Conservation (phyloP, 2,329 filamentous ascomycete genomes). For the Ascosphaera apis region DNA sequence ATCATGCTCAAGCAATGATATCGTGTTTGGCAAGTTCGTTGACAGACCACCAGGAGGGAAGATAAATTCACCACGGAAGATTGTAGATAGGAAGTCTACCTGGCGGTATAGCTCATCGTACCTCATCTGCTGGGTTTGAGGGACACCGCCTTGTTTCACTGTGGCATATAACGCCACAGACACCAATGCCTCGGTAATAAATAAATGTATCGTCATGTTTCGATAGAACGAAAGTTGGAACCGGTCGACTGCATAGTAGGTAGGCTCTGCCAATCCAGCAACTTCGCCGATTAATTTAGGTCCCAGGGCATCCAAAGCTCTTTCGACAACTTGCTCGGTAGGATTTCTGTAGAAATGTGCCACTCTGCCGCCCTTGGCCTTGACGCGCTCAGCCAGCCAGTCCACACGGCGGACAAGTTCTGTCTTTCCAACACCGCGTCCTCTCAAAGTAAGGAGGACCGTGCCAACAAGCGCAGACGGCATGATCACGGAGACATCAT, state of each 20-base stretch:
- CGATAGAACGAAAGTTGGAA: constrained; percentile 97
- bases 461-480: constrained; percentile 90
- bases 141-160: constrained; percentile 77
- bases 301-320: constrained; percentile 76
- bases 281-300: constrained; percentile 67
- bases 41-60: constrained; percentile 71
- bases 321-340: constrained; percentile 61
- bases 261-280: constrained; percentile 63
- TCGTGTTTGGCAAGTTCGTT: constrained; percentile 57
- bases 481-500: constrained; percentile 92
- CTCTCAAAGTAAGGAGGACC: constrained; percentile 70
- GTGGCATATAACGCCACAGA: constrained; percentile 75
- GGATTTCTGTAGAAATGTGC: constrained; percentile 74
- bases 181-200: constrained; percentile 79
- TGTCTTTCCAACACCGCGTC: constrained; percentile 68
- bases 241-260: constrained; percentile 81
- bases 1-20: constrained; percentile 56
- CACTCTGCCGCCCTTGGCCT: constrained; percentile 70
- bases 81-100: constrained; percentile 65
- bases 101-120: constrained; percentile 54
- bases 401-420: constrained; percentile 72
- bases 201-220: constrained; percentile 98
- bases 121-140: constrained; percentile 52
- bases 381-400: constrained; percentile 66
- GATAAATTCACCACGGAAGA: constrained; percentile 94